Evolutionary conservation across 1,284 basidiomycete species (phyloP).

Genomic region (Pseudozyma tsukubaensis): DNA sequence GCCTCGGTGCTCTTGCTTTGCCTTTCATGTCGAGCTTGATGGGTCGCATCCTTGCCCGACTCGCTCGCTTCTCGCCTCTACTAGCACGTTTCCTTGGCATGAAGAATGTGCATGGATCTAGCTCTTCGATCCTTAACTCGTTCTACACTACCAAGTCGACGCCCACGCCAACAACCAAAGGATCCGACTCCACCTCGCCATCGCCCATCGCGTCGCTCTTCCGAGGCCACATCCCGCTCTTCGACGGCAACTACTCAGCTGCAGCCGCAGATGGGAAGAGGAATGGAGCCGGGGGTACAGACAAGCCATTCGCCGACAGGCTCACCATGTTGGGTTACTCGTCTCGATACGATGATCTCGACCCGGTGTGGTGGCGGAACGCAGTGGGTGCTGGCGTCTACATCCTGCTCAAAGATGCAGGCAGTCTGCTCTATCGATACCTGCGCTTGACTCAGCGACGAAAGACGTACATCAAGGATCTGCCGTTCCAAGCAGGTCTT

Average conservation of each 20-base stretch:
- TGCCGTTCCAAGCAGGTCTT: conserved; percentile 55
- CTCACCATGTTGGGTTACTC: conserved; percentile 19
- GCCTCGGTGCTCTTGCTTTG: conserved; percentile 56
- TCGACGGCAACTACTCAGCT: conserved; percentile 11
- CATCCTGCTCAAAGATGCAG: conserved; percentile 57
- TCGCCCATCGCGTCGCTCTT: conserved; percentile 39
- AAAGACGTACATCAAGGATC: conserved; percentile 49
- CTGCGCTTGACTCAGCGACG: conserved; percentile 47
- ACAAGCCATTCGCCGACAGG: conserved; percentile 12
- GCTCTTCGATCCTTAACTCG: conserved; percentile 17
- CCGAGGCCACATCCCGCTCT: conserved; percentile 23
- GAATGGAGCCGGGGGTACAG: background rate
- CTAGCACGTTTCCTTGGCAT: conserved; percentile 49
- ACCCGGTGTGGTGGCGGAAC: conserved; percentile 64
- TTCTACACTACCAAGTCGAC: conserved; percentile 40
- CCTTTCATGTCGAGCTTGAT: conserved; percentile 57
- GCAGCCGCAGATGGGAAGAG: background rate
- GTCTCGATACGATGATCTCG: conserved; percentile 53
- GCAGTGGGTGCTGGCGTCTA: conserved; percentile 58
- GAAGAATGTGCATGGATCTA: conserved; percentile 6
- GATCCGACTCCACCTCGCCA: background rate
- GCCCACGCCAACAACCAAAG: conserved; percentile 4
- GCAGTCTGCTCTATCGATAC: conserved; percentile 52
- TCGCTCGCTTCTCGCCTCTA: conserved; percentile 22
- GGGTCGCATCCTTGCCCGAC: conserved; percentile 50